phyloP scores from a whole-genome alignment of 1,284 basidiomycete genomes.

The Puccinia triticina region DNA sequence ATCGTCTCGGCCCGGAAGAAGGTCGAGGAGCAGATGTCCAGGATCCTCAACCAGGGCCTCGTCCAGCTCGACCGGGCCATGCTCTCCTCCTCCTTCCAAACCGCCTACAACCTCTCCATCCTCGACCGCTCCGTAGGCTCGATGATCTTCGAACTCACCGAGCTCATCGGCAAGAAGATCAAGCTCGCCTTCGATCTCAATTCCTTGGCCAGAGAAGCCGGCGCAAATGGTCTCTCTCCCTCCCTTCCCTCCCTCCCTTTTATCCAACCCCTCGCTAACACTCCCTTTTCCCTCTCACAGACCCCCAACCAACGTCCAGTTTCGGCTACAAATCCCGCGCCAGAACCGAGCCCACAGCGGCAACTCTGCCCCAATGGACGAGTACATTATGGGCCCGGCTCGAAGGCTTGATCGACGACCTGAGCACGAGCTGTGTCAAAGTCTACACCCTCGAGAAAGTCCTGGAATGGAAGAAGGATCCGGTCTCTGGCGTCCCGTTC shows the following conservation, averaged over 20 bases:
- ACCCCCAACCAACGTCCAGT: slow-evolving; percentile 62
- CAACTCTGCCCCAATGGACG: slow-evolving; percentile 79
- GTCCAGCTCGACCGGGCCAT: slow-evolving; percentile 70
- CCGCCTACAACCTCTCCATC: slow-evolving; percentile 85
- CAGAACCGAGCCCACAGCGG: slow-evolving; percentile 78
- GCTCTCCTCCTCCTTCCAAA: slow-evolving; percentile 87
- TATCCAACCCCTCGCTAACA: too few relatives aligned
- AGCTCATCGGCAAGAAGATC: slow-evolving; percentile 77
- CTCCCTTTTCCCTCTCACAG: slow-evolving; percentile 57
- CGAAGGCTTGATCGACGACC: slow-evolving; percentile 80
- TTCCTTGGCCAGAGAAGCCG: slow-evolving; percentile 78
- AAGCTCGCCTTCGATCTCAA: slow-evolving; percentile 80
- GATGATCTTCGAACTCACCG: slow-evolving; percentile 77
- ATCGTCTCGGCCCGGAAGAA: slow-evolving; percentile 27
- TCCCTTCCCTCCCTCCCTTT: not conserved
- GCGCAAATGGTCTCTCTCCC: slow-evolving; percentile 72
- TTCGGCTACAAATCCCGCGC: slow-evolving; percentile 75
- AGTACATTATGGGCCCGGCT: slow-evolving; percentile 79
- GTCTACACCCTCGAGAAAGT: slow-evolving; percentile 95
- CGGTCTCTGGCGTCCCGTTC: slow-evolving; percentile 74
- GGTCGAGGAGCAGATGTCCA: slow-evolving; percentile 24
- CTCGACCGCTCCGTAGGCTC: slow-evolving; percentile 80
- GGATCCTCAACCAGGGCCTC: slow-evolving; percentile 18
- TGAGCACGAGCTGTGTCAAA: slow-evolving; percentile 88
- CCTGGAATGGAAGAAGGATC: slow-evolving; percentile 80